These are phyloP conservation scores for Quercus dentata DNA, from an alignment of 306 rosid genomes.

Conservation along the genomic window DNA sequence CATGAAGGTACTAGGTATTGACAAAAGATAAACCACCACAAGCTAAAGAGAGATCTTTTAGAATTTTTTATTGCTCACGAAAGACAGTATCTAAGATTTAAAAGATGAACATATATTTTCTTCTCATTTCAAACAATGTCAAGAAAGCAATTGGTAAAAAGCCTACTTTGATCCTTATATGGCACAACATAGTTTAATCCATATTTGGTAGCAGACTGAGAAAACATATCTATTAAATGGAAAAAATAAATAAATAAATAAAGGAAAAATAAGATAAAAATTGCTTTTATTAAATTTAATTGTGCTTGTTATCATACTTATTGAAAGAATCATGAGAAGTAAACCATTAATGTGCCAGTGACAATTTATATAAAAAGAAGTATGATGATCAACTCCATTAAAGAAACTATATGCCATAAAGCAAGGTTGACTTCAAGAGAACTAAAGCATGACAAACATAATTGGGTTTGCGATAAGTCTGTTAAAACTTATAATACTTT, in stretches of 20 bases:
- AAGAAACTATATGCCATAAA: too few species aligned
- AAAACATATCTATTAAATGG: too few species aligned
- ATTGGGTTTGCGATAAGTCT: background rate
- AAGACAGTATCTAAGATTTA: background rate
- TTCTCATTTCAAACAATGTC: background rate
- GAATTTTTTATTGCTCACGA: background rate
- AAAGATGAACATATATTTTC: background rate
- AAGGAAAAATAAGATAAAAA: background rate
- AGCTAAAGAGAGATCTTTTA: background rate
- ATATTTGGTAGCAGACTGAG: background rate
- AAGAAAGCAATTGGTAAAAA: background rate
- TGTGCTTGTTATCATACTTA: background rate
- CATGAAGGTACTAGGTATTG: background rate
- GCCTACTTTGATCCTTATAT: background rate
- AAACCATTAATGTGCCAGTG: background rate
- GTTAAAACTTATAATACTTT: background rate
- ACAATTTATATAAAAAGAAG: background rate
- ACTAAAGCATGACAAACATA: background rate
- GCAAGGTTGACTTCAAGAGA: background rate
- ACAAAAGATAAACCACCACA: background rate
- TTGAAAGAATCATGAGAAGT: background rate
- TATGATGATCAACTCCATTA: background rate
- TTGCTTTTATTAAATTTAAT: background rate
- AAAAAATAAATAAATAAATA: too few species aligned
- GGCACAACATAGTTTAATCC: background rate